Conservation (phyloP, 495 filamentous ascomycete genomes). For the Podospora pseudopauciseta region DNA sequence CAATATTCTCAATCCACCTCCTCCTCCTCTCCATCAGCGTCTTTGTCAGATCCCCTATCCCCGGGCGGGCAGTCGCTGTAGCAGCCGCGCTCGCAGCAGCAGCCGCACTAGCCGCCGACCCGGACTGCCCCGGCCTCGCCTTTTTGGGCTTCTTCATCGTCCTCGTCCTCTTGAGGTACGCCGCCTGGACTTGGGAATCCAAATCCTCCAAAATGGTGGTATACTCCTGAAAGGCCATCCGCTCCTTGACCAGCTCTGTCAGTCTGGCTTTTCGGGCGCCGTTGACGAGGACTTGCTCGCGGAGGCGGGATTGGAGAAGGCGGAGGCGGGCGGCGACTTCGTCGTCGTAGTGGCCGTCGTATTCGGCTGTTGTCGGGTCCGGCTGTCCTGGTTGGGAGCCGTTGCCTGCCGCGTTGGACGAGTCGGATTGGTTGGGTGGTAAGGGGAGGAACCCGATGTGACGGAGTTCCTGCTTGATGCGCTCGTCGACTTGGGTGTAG, state of each 20-base stretch:
- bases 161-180: slow-evolving; percentile 93
- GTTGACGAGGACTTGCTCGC: slow-evolving; percentile 76
- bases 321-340: slow-evolving; percentile 88
- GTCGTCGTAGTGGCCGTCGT: slow-evolving; percentile 87
- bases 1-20: slow-evolving; percentile 84
- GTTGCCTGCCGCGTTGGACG: slow-evolving; percentile 14
- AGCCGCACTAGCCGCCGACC: slow-evolving; percentile 53
- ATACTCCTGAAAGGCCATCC: slow-evolving; percentile 94
- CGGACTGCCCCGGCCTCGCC: slow-evolving; percentile 71
- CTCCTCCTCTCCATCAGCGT: slow-evolving; percentile 83
- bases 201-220: slow-evolving; percentile 95
- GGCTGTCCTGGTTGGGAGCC: slow-evolving; percentile 42
- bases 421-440: slow-evolving; percentile 45
- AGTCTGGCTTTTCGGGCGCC: slow-evolving; percentile 85
- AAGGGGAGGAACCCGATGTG: slow-evolving; percentile 83
- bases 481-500: slow-evolving; percentile 80
- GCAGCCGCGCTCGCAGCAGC: slow-evolving; percentile 46
- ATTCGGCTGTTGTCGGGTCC: slow-evolving; percentile 51
- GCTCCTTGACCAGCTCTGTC: slow-evolving; percentile 78
- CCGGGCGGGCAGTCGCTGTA: slow-evolving; percentile 63
- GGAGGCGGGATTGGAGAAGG: slow-evolving; percentile 74
- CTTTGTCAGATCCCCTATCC: slow-evolving; percentile 85
- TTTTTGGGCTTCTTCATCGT: slow-evolving; percentile 94
- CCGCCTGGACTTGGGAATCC: slow-evolving; percentile 89
- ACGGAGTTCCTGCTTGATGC: slow-evolving; percentile 85